These are phyloP conservation scores for Hypomontagnella submonticulosa DNA, from an alignment of 495 filamentous ascomycete genomes.

Conservation along the genomic window DNA sequence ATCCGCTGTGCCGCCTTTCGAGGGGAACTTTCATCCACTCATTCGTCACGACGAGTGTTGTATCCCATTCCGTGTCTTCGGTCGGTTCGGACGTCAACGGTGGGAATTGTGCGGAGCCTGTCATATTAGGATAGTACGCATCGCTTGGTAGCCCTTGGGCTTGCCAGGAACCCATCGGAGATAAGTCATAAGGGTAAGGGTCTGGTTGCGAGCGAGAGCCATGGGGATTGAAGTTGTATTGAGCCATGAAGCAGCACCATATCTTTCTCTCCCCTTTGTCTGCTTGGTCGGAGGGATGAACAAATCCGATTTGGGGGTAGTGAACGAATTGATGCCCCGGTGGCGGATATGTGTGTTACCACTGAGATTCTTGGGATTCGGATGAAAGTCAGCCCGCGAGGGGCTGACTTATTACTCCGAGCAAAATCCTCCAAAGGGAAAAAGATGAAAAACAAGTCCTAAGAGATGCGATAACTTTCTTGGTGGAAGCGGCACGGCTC, in stretches of 20 bases:
- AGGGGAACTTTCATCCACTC: constrained; percentile 23
- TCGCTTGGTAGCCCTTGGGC: background rate
- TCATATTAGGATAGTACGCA: constrained; percentile 2
- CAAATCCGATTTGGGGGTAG: constrained; percentile 17
- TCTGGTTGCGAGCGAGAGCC: no score
- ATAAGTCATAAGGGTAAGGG: background rate
- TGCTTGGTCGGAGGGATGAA: constrained; percentile 10
- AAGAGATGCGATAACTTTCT: background rate
- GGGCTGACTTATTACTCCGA: constrained; percentile 28
- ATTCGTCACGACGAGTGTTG: constrained; percentile 31
- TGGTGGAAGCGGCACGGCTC: background rate
- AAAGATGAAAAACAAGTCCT: background rate
- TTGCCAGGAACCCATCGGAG: constrained; percentile 13
- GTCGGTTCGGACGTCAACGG: background rate
- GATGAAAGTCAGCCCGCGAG: constrained; percentile 33
- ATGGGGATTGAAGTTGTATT: no score
- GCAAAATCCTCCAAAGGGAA: constrained; percentile 5
- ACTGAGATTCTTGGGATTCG: constrained; percentile 10
- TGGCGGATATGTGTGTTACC: background rate
- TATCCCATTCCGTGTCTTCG: constrained; percentile 43
- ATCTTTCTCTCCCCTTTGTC: background rate
- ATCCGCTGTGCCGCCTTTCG: constrained; percentile 45
- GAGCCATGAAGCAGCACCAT: no score
- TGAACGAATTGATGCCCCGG: background rate
- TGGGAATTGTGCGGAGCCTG: background rate